These are phyloP conservation scores for Pseudogymnoascus sp. DNA, from an alignment of 2,329 filamentous ascomycete genomes.

Conservation along the genomic window DNA sequence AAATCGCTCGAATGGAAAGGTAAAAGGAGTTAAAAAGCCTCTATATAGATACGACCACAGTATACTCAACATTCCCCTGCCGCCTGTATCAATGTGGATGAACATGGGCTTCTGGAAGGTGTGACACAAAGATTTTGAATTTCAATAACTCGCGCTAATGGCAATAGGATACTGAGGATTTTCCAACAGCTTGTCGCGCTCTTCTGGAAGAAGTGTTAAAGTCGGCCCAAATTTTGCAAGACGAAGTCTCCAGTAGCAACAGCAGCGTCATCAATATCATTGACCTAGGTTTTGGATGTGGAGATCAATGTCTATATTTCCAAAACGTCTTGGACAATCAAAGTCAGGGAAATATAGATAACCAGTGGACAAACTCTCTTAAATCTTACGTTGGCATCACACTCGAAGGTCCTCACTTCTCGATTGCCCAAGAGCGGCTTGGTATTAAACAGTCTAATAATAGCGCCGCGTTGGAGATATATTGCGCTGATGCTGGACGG, in stretches of 20 bases:
- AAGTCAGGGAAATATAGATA: not conserved
- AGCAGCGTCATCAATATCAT: not conserved
- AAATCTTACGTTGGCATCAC: slow-evolving; percentile 14
- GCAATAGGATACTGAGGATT: slow-evolving; percentile 11
- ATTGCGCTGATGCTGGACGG: slow-evolving; percentile 13
- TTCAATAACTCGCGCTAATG: slow-evolving; percentile 1
- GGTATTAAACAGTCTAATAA: not conserved
- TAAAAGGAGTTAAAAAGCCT: not conserved
- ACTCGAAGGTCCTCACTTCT: slow-evolving; percentile 10
- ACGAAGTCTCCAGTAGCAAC: not conserved
- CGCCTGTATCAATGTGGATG: slow-evolving; percentile 15
- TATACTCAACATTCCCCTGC: slow-evolving; percentile 13
- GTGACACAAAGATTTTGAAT: not conserved
- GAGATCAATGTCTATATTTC: slow-evolving; percentile 15
- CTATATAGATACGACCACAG: slow-evolving; percentile 15
- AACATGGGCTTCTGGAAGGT: slow-evolving; percentile 17
- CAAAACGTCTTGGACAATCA: slow-evolving; percentile 4
- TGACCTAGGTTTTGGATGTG: slow-evolving; percentile 15
- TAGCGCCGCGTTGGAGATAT: slow-evolving; percentile 10
- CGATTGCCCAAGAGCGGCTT: slow-evolving; percentile 12
- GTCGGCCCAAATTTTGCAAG: slow-evolving; percentile 10
- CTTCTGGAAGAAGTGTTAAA: slow-evolving; percentile 14
- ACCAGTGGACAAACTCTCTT: not conserved
- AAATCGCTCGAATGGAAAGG: slow-evolving; percentile 7
- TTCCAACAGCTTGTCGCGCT: slow-evolving; percentile 13